A percentile compares a stretch with the other conserved stretches of the same genome.
Evolutionary conservation across 495 filamentous ascomycete species (phyloP).

Genomic region (Friedmanniomyces endolithicus): DNA sequence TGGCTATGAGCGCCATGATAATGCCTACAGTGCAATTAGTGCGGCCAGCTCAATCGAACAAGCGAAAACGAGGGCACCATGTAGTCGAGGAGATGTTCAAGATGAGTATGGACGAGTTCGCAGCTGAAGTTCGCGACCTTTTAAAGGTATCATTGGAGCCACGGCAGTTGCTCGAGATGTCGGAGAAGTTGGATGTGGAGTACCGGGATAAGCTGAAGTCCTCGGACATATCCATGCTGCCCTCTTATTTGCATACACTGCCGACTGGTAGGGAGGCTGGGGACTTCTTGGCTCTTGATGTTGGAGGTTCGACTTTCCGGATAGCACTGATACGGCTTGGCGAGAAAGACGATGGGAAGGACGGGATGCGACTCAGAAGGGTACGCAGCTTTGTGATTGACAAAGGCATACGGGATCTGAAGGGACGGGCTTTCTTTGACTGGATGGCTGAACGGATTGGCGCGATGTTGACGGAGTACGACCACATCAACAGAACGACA

Average conservation of each 20-base stretch:
- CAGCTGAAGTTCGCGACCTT: constrained; percentile 38
- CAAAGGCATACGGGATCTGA: constrained; percentile 39
- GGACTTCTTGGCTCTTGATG: constrained; percentile 50
- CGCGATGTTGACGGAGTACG: constrained; percentile 37
- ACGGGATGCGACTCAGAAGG: constrained; percentile 40
- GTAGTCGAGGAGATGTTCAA: constrained; percentile 22
- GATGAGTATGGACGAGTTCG: constrained; percentile 38
- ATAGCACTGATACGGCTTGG: constrained; percentile 48
- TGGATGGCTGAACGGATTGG: constrained; percentile 52
- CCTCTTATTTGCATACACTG: constrained; percentile 51
- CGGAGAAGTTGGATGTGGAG: constrained; percentile 46
- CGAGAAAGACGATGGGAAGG: constrained; percentile 30
- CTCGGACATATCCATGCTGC: constrained; percentile 51
- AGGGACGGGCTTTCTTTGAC: constrained; percentile 50
- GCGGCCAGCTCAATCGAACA: constrained; percentile 23
- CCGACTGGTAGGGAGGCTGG: constrained; percentile 49
- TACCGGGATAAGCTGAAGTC: constrained; percentile 41
- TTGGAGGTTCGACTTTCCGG: constrained; percentile 55
- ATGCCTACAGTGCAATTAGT: constrained; percentile 39
- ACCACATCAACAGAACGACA: constrained; percentile 21
- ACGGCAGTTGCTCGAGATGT: constrained; percentile 39
- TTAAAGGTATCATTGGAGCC: constrained; percentile 36
- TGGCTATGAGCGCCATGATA: constrained; percentile 42
- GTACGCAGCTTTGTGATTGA: constrained; percentile 44
- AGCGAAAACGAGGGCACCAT: constrained; percentile 24